Base-by-base conservation (phyloP, 73 alveolate species). In the Strombidium stylifer region DNA sequence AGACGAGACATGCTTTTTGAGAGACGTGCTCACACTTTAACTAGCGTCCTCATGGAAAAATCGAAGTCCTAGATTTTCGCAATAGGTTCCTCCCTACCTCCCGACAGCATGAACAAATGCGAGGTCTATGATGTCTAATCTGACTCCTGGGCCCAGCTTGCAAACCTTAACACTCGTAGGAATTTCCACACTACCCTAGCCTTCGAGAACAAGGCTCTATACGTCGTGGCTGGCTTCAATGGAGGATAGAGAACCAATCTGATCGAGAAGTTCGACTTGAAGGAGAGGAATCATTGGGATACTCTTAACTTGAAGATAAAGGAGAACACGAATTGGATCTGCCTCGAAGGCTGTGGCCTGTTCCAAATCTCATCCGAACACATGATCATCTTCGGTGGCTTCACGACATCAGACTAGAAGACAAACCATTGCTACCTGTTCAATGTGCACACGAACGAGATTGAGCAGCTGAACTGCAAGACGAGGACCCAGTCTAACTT, bases 261-360 rank as follows among this genome's bases (percentile, higher is more conserved):
- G 28, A 78, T 78, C 46, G 89, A 78, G 52, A 78, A 57, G 55
- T 36, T 78, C 8, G 89, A 78, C 34, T 24, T 68, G 18, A 51
- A 64, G 56, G 34, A 26, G 36, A 68, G 69, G 28, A 23, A 24
- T 32, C 26, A 78, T 34, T 78, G 89, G 89, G 77, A 59, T 56
- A 78, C 77, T 21, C 18, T 78, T 0, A 78, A 68, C 30, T 26
- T 78, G 1, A 66, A 56, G 50, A 64, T 78, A 34, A 78, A 57
- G 41, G 81, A 78, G 32, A 69, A 78, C 51, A 47, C 83, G 36
- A 74, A 78, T 49, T 78, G 89, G 89, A 69, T 68, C 10, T 78
- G 89, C 55, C 54, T 78, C n/a, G 89, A 78, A 20, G 89, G 89
- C 16, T 78, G 89, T 26, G 89, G 89, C 3, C 65, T 78, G 4